Evolutionary conservation across 208 protist genomes (phyloP), one percentile per base, ranked within the genome.

Genomic region (Trypanosoma lewisi): DNA sequence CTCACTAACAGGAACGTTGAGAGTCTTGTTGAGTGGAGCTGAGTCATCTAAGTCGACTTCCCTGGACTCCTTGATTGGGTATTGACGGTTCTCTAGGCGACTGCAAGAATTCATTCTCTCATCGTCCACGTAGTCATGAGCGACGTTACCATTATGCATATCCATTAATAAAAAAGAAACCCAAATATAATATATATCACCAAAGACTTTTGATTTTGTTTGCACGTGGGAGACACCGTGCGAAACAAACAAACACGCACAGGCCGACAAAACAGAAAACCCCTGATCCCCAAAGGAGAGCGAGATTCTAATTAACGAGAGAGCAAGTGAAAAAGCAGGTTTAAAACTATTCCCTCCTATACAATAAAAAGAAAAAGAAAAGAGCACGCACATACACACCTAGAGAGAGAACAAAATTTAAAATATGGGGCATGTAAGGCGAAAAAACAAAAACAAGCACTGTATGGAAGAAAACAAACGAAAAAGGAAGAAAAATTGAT

Each of bases 401-500:
- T 11, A 47, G 42, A 47, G 23, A 7, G 6, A 9, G 42, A 19
- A 25, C 14, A 1, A 21, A 47, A 23, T 25, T 25, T 3, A 47
- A 47, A 44, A 44, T 17, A 3, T 47, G 23, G n/a, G 3, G 4
- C 42, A 25, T 47, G 16, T 3, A 47, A 16, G 23, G 16, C 5
- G 9, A 47, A 47, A 6, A 39, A 17, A 67, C 55, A 68, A 50
- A 53, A 31, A 37, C 34, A 21, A 14, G 39, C 30, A 30, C 21
- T 48, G 23, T 19, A 23, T 21, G 2, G 34, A 21, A 63, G 41
- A 71, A 57, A 37, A 19, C n/a, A n/a, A 60, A 41, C 42, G 19
- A 67, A 57, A 67, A 67, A 50, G 21, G 8, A 31, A 62, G 34
- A 57, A 65, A n/a, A 65, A 49, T n/a, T n/a, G n/a, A n/a, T n/a